Base-by-base conservation (phyloP, 2,329 filamentous ascomycete species). In the Cytospora piceicola region DNA sequence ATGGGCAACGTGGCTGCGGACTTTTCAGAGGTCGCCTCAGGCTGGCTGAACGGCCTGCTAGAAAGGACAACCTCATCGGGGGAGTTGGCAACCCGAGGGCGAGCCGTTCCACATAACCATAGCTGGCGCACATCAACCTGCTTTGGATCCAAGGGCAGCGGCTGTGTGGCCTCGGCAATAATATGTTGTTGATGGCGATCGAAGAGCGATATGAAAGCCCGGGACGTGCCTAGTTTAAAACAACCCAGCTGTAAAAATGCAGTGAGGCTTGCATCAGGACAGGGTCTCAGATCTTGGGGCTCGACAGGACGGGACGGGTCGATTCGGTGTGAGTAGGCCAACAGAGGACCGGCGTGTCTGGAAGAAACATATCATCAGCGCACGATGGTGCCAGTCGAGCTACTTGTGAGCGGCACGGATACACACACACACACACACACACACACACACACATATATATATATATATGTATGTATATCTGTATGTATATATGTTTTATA, bases 171-270 rank as follows among this genome's bases (percentile, higher is more conserved):
- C 52, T 68, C 67, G 17, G 64, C 61, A n/a, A 68, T 36, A 17
- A 68, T 39, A 14, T 68, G 46, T 39, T 68, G 67, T 14, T 63
- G 56, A 42, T 49, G 42, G 52, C 58, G 52, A 32, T 67, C 67
- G 20, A 68, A 67, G 15, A 68, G 39, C 4, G 67, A 68, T 1
- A 68, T 30, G n/a, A 68, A 69, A 15, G 77, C 75, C 24, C 82
- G 78, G 15, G 76, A 72, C 3, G 75, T 76, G 15, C 77, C 74
- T 4, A 84, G 73, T 20, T 79, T 77, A 60, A 80, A 72, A 8
- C 79, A 74, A 0, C 76, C 82, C 3, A 86, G 76, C 70, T 85
- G 82, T 63, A 24, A 57, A 39, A 51, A 57, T 12, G 61, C 61
- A 11, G 53, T 63, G 1, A 63, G 30, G 42, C 61, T 55, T 2